A percentile compares a stretch with the other conserved stretches of the same genome.
Evolutionary conservation across 192 early-diverging fungal species (phyloP).

Genomic region (Linnemannia hyalina): DNA sequence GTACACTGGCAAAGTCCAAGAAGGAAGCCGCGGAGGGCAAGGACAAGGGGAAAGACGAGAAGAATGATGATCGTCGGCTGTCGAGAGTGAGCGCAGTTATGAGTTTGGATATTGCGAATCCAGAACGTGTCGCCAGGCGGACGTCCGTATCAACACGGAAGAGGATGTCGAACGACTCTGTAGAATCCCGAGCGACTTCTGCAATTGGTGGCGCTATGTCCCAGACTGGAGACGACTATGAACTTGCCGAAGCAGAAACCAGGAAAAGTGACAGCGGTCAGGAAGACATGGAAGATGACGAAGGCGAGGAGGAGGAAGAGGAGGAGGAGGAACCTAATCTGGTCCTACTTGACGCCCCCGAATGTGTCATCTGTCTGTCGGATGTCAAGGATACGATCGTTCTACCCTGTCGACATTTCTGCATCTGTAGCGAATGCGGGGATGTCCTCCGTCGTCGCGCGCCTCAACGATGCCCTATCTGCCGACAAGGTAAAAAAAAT

Average conservation of each 20-base stretch:
- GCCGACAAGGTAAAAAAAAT: constrained; percentile 43
- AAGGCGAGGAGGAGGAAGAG: background rate
- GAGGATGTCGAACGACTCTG: constrained; percentile 5
- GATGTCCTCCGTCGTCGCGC: constrained; percentile 67
- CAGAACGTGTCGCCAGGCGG: background rate
- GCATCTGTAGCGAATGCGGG: constrained; percentile 82
- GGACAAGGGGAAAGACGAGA: background rate
- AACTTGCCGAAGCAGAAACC: background rate
- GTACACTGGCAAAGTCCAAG: background rate
- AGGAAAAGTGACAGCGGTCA: background rate
- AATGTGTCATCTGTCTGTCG: constrained; percentile 85
- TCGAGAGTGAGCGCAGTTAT: constrained; percentile 7
- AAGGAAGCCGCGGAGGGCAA: background rate
- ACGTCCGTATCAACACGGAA: background rate
- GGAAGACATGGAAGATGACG: constrained; percentile 5
- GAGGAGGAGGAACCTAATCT: constrained; percentile 18
- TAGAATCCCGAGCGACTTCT: background rate
- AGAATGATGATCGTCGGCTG: background rate
- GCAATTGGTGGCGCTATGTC: background rate
- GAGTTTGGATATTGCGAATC: constrained; percentile 23
- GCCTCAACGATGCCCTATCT: constrained; percentile 53
- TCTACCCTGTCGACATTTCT: constrained; percentile 86
- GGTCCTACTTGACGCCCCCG: constrained; percentile 60
- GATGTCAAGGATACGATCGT: constrained; percentile 80
- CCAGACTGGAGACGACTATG: background rate